Evolutionary conservation across 495 filamentous ascomycete genomes (phyloP).

Genomic region (Glarea lozoyensis): DNA sequence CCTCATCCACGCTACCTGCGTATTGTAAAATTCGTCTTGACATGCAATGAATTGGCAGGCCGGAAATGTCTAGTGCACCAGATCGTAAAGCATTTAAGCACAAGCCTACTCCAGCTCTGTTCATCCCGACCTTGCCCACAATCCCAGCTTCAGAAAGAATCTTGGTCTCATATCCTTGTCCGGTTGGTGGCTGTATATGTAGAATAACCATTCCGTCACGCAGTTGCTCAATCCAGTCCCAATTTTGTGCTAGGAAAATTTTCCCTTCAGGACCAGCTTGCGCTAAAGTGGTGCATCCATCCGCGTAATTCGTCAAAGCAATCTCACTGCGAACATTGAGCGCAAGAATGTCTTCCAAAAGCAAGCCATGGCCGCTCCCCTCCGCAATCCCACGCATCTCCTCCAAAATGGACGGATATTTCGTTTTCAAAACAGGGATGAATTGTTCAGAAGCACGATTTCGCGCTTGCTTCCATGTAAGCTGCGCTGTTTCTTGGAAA

Average conservation of each 20-base stretch:
- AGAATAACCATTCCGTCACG: not conserved
- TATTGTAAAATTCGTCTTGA: not conserved
- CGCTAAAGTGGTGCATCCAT: conserved; percentile 52
- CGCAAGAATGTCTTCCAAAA: conserved; percentile 49
- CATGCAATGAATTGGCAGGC: not conserved
- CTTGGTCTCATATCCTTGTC: not conserved
- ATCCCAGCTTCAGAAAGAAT: conserved; percentile 44
- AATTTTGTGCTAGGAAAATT: conserved; percentile 50
- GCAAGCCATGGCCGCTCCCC: conserved; percentile 34
- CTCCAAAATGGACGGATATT: not conserved
- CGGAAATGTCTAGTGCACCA: conserved; percentile 34
- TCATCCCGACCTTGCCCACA: conserved; percentile 62
- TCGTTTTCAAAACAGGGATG: not conserved
- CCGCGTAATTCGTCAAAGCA: conserved; percentile 47
- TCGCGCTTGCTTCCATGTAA: not conserved
- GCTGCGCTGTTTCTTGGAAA: not conserved
- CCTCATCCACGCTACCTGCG: not conserved
- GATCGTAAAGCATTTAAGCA: conserved; percentile 59
- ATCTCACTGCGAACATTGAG: conserved; percentile 61
- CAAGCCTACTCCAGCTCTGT: conserved; percentile 50
- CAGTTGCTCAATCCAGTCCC: conserved; percentile 40
- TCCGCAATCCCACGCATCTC: conserved; percentile 29
- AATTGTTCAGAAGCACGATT: conserved; percentile 27
- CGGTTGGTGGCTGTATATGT: not conserved
- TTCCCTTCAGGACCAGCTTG: conserved; percentile 25